Evolutionary conservation across 2,329 filamentous ascomycete genomes (phyloP).

Genomic region (Elsinoe arachidis): DNA sequence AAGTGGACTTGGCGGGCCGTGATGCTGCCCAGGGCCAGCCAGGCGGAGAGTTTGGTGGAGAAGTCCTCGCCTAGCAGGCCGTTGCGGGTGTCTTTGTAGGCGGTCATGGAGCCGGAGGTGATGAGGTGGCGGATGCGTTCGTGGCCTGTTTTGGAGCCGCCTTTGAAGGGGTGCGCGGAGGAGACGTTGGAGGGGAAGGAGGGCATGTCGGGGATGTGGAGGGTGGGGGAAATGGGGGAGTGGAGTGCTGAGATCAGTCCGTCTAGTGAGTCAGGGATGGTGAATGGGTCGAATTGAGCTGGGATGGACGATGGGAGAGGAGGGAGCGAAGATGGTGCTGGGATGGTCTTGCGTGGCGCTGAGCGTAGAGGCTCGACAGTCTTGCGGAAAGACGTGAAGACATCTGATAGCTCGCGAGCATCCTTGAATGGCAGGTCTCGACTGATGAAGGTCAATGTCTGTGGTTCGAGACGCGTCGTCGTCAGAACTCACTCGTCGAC

Average conservation of each 20-base stretch:
- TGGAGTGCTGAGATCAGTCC: conserved; percentile 47
- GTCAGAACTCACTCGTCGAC: conserved; percentile 63
- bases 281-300: conserved; percentile 53
- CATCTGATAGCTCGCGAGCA: conserved; percentile 56
- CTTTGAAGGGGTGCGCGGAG: conserved; percentile 58
- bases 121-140: conserved; percentile 54
- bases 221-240: conserved; percentile 46
- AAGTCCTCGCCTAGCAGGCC: conserved; percentile 62
- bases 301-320: conserved; percentile 50
- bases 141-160: conserved; percentile 56
- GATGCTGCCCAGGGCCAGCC: conserved; percentile 61
- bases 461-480: neutral
- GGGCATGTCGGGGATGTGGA: conserved; percentile 45
- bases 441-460: conserved; percentile 33
- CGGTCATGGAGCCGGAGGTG: conserved; percentile 49
- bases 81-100: conserved; percentile 64
- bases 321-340: conserved; percentile 50
- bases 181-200: conserved; percentile 43
- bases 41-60: conserved; percentile 68
- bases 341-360: conserved; percentile 50
- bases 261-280: conserved; percentile 49
- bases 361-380: conserved; percentile 61
- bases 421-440: conserved; percentile 55
- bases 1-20: conserved; percentile 65
- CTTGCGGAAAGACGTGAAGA: conserved; percentile 70